phyloP scores from a whole-genome alignment of 2,329 filamentous ascomycete genomes.

The Aspergillus sojae region DNA sequence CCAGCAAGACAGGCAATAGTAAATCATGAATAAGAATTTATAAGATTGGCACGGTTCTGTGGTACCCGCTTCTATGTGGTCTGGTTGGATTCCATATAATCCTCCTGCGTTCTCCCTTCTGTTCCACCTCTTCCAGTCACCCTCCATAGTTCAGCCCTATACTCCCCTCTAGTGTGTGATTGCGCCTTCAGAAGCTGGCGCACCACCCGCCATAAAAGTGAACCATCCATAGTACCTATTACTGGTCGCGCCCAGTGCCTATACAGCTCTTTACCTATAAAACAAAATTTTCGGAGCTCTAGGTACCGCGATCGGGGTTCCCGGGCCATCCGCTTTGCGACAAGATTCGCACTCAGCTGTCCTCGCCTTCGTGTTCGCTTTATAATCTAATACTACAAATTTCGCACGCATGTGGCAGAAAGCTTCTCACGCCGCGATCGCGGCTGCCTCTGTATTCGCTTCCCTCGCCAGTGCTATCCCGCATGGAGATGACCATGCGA shows the following conservation, averaged over 20 bases:
- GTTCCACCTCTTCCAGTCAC: not conserved
- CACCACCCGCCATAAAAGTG: not conserved
- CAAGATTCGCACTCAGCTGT: not conserved
- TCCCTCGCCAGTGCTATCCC: slow-evolving; percentile 35
- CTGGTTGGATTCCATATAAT: slow-evolving; percentile 8
- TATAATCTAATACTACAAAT: slow-evolving; percentile 1
- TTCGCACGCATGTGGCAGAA: slow-evolving; percentile 28
- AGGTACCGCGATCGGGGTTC: not conserved
- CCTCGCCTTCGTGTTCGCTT: not conserved
- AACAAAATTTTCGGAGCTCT: not conserved
- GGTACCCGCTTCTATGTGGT: slow-evolving; percentile 3
- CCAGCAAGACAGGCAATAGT: not conserved
- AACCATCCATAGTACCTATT: not conserved
- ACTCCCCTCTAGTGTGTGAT: slow-evolving; percentile 2
- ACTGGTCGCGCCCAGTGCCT: not conserved
- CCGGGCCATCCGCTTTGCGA: slow-evolving; percentile 2
- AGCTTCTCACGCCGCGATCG: slow-evolving; percentile 30
- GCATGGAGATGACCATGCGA: slow-evolving; percentile 37
- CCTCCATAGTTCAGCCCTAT: slow-evolving; percentile 22
- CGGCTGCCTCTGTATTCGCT: slow-evolving; percentile 32
- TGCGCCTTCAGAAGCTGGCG: not conserved
- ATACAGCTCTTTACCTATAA: not conserved
- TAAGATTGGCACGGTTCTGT: slow-evolving; percentile 10
- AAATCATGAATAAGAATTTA: slow-evolving; percentile 18
- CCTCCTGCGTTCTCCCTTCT: not conserved